phyloP scores from a whole-genome alignment of 2,329 filamentous ascomycete genomes.

The Penicillium crustosum region DNA sequence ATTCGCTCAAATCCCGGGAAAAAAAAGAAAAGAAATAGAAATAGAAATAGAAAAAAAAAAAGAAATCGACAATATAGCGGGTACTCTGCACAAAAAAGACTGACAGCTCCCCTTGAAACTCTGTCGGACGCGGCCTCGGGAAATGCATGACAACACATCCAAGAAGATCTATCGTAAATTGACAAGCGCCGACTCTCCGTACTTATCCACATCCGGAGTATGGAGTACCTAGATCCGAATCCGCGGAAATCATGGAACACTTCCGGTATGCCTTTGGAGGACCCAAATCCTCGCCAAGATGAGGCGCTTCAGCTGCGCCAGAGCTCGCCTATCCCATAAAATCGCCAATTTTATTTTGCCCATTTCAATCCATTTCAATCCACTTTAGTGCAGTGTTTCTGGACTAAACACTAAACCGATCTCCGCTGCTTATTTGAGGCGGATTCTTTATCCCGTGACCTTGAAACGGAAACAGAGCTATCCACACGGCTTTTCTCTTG shows the following conservation, averaged over 20 bases:
- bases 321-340: neutral
- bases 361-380: neutral
- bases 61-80: neutral
- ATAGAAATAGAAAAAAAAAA: neutral
- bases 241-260: neutral
- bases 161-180: slow-evolving; percentile 4
- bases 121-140: neutral
- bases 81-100: neutral
- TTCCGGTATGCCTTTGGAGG: neutral
- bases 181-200: neutral
- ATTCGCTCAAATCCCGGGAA: slow-evolving; percentile 22
- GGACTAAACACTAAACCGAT: slow-evolving; percentile 5
- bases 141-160: neutral
- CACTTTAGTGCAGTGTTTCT: neutral
- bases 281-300: neutral
- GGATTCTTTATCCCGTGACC: slow-evolving; percentile 1
- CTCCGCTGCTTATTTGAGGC: slow-evolving; percentile 9
- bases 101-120: slow-evolving; percentile 6
- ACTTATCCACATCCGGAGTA: neutral
- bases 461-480: neutral
- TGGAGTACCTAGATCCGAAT: neutral
- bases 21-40: neutral
- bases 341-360: neutral
- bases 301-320: slow-evolving; percentile 5
- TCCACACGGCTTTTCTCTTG: neutral